Base-by-base conservation (phyloP, 352 stramenopile genomes). In the Albugo candida region DNA sequence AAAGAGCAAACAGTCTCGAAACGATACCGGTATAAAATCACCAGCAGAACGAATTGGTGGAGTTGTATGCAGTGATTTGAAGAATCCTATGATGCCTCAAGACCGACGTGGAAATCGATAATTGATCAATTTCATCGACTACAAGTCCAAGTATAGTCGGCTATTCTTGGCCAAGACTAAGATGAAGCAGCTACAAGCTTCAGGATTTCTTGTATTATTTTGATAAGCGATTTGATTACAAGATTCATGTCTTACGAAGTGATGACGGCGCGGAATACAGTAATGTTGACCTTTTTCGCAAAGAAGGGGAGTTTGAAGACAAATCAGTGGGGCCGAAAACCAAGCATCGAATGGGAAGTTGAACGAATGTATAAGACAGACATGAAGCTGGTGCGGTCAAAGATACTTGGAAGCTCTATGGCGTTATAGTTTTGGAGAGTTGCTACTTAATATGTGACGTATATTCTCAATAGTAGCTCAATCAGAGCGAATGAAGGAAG, bases 241-340 rank as follows among this genome's bases (percentile, higher is more conserved):
- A 17, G 37, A 41, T 41, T 41, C 36, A 41, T 16, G 36, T 41
- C 14, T 16, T 41, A 14, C 36, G 36, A 14, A 41, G 14, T 41
- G 36, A 67, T n/a, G 36, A 48, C 0, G 58, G 58, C 0, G 53
- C 51, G 0, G 54, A 72, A 45, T 69, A 61, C 24, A 0, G 18
- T 10, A 60, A 61, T 35, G 48, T 59, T 0, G 54, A 69, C 11
- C 36, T 65, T 0, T 65, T 67, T n/a, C 65, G 63, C 24, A 49
- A 56, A 5, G 1, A 31, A 1, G 56, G 0, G 57, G 57, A 1
- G 49, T 69, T 0, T 35, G 24, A 0, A 17, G 63, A 0, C 54
- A 72, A 55, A 43, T 41, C 36, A 41, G 36, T 0, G 54, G 68
- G n/a, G n/a, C n/a, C n/a, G n/a, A n/a, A n/a, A n/a, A n/a, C n/a